Evolutionary conservation across 306 rosid genomes (phyloP).

Genomic region (Prosopis cineraria): DNA sequence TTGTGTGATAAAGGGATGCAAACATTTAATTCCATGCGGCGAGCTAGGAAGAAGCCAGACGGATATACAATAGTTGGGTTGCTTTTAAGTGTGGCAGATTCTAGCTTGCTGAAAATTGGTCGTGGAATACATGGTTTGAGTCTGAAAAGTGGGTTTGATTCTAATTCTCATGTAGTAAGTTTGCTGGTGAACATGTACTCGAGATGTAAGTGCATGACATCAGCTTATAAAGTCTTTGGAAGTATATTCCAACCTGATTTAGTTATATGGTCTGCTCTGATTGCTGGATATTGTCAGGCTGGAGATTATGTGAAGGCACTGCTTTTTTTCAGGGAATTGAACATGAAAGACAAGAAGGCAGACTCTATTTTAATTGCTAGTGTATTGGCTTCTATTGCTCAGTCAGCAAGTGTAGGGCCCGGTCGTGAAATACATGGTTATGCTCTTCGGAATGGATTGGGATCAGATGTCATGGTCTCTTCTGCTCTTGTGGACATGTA

Average conservation of each 20-base stretch:
- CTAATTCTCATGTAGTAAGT: slow-evolving; percentile 66
- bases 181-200: slow-evolving; percentile 83
- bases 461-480: slow-evolving; percentile 67
- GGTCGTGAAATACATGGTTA: slow-evolving; percentile 76
- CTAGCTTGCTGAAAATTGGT: slow-evolving; percentile 56
- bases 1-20: slow-evolving; percentile 60
- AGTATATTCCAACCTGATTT: slow-evolving; percentile 70
- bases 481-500: slow-evolving; percentile 85
- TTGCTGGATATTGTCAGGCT: slow-evolving; percentile 70
- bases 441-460: slow-evolving; percentile 71
- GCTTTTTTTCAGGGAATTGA: slow-evolving; percentile 60
- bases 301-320: slow-evolving; percentile 61
- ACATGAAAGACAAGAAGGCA: slow-evolving; percentile 51
- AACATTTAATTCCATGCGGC: slow-evolving; percentile 62
- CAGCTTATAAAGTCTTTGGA: slow-evolving; percentile 62
- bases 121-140: slow-evolving; percentile 70
- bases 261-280: slow-evolving; percentile 85
- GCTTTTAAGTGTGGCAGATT: slow-evolving; percentile 56
- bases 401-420: slow-evolving; percentile 50
- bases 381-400: slow-evolving; percentile 74
- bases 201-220: slow-evolving; percentile 66
- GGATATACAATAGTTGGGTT: slow-evolving; percentile 78
- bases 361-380: slow-evolving; percentile 75
- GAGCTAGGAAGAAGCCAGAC: slow-evolving; percentile 58
- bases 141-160: slow-evolving; percentile 59